Base-by-base conservation (phyloP, 495 filamentous ascomycete species). In the Tirmania nivea region DNA sequence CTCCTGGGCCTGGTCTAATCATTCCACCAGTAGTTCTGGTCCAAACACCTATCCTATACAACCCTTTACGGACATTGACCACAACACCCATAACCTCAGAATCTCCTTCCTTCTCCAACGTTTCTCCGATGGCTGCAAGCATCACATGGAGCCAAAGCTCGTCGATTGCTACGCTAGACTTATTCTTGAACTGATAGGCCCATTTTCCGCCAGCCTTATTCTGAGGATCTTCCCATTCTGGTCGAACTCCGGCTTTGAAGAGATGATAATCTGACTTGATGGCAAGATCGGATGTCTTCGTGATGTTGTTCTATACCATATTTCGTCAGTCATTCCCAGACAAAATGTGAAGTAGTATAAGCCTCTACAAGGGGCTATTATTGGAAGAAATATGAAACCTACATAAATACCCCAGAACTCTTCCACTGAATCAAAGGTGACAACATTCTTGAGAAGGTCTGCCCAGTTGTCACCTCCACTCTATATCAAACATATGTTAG, bases 401-500 rank as follows among this genome's bases (percentile, higher is more conserved):
- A 96, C 90, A 66, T 99, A 95, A 63, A 96, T 82, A 52, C 90
- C 90, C 90, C 90, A 99, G 73, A 99, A 99, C 68, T 99, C 92
- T 68, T 99, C 90, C 3, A 99, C 90, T 11, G 87, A 93, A 71
- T 89, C 85, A 63, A 99, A 95, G 39, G 84, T 94, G 59, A 99
- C 93, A 55, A 99, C 89, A 66, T 96, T 86, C 71, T 99, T 99
- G 37, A 99, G 70, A 49, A 95, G 71, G 64, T 99, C 90, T 54
- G 89, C 94, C 90, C 90, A 99, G 75, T 94, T 94, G 66, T 95
- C 39, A 14, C 17, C 84, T 62, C 84, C 88, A 42, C 45, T 49
- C 51, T 54, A 50, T 4, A 16, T 31, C 10, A 42, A 10, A 10
- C 12, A 35, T 37, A 48, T 49, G 53, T 61, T 47, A 64, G 61